Base-by-base conservation (phyloP, 2,329 filamentous ascomycete genomes). In the Didymella glomerata region DNA sequence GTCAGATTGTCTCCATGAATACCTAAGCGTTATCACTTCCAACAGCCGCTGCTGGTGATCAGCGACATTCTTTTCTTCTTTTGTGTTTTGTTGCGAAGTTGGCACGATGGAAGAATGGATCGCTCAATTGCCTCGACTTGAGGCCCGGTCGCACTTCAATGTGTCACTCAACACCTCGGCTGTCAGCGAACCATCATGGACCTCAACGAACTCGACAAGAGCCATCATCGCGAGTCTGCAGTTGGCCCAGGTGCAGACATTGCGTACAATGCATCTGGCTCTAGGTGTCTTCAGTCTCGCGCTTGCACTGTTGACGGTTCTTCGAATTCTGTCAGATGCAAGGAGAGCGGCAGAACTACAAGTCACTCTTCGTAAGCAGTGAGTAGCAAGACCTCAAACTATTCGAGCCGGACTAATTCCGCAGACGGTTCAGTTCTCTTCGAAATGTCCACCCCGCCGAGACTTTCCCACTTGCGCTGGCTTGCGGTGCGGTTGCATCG, bases 21-120 rank as follows among this genome's bases (percentile, higher is more conserved):
- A 71, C 68, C 64, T 76, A 72, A 68, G 67, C 65, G 66, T 64
- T 67, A 57, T 62, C 60, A 53, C 61, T 69, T 69, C 62, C 63
- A 69, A 71, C 65, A 74, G 66, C 74, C 75, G 74, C 74, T 77
- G 75, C 74, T 76, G 75, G 75, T 75, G 68, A 64, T 68, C 75
- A 77, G 75, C 75, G 74, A 72, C 62, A 66, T 63, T 61, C 61
- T 62, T 67, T 66, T 62, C 57, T 72, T 72, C 61, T 67, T 72
- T 64, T 71, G 64, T 67, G 66, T 69, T 66, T 67, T 54, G 48
- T 63, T 63, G 68, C 63, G 61, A 66, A 64, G 68, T 60, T 66
- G 67, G 66, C 70, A 75, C 72, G 54, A 77, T 77, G 74, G 75
- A 73, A 73, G 69, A 60, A 77, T 77, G 75, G 75, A 55, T 57